Conservation (phyloP, 192 early-diverging fungal genomes). For the Dissophora globulifera region DNA sequence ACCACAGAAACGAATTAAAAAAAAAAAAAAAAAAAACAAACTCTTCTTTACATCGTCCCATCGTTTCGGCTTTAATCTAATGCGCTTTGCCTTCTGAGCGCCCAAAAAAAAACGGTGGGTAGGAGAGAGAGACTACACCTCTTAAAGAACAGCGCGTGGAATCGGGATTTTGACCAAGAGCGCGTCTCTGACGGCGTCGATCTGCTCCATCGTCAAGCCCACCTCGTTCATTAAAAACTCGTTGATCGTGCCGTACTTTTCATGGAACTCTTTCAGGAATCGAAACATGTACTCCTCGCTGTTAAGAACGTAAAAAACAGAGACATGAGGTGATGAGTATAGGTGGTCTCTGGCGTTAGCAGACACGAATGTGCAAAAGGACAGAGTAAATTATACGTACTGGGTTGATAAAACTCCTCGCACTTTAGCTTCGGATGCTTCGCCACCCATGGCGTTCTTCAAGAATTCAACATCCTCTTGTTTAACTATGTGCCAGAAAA, state of each 20-base stretch:
- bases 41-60: no score
- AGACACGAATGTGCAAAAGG: no score
- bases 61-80: no score
- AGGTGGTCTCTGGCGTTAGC: no score
- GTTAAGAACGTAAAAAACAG: background rate
- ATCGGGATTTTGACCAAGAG: conserved; percentile 57
- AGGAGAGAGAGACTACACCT: no score
- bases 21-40: no score
- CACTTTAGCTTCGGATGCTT: conserved; percentile 21
- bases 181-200: conserved; percentile 51
- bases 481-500: no score
- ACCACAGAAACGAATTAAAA: no score
- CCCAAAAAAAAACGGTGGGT: no score
- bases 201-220: conserved; percentile 50
- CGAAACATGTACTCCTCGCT: conserved; percentile 47
- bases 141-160: conserved; percentile 32
- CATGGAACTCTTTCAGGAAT: conserved; percentile 54
- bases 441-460: conserved; percentile 35
- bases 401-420: conserved; percentile 42
- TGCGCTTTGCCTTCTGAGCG: no score
- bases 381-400: conserved; percentile 4
- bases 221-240: conserved; percentile 56
- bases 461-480: conserved; percentile 47
- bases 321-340: no score
- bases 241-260: conserved; percentile 60